A percentile compares a stretch with the other conserved stretches of the same genome.
Conservation (phyloP, 768 basidiomycete species). For the Rhodosporidiobolus odoratus region DNA sequence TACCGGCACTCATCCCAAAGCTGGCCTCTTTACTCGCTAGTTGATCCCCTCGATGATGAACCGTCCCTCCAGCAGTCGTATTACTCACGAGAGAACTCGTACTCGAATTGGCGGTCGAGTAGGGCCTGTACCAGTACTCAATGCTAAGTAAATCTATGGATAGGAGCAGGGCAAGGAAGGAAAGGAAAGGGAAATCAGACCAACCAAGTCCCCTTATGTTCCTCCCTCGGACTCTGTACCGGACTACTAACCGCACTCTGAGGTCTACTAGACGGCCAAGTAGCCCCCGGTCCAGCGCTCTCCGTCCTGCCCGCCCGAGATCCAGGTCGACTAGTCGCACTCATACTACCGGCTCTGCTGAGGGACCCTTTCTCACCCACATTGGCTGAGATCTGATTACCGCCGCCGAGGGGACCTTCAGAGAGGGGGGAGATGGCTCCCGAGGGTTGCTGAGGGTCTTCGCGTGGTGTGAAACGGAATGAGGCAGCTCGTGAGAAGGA, state of each 20-base stretch:
- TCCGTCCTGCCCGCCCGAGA: background rate
- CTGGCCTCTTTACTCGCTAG: constrained; percentile 19
- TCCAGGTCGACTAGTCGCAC: background rate
- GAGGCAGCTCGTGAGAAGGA: constrained; percentile 33
- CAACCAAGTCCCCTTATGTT: constrained; percentile 31
- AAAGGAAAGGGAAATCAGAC: background rate
- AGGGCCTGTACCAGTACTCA: constrained; percentile 13
- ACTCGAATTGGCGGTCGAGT: constrained; percentile 37
- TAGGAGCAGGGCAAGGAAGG: background rate
- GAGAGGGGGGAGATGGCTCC: background rate
- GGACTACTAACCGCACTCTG: constrained; percentile 4
- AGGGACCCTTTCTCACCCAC: constrained; percentile 13
- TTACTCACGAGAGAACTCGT: constrained; percentile 15
- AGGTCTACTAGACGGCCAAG: constrained; percentile 2
- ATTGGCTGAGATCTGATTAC: background rate
- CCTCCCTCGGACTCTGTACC: constrained; percentile 9
- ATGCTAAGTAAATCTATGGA: no score
- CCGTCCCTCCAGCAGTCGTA: constrained; percentile 12
- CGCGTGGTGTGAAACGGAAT: constrained; percentile 30
- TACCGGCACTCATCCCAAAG: constrained; percentile 36
- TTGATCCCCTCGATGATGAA: constrained; percentile 3
- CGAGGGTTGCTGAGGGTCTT: background rate
- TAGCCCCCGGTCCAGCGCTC: background rate
- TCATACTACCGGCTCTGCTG: background rate
- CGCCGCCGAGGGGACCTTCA: background rate